Base-by-base conservation (phyloP, 805 yeast species). In the Saccharomyces paradoxus region DNA sequence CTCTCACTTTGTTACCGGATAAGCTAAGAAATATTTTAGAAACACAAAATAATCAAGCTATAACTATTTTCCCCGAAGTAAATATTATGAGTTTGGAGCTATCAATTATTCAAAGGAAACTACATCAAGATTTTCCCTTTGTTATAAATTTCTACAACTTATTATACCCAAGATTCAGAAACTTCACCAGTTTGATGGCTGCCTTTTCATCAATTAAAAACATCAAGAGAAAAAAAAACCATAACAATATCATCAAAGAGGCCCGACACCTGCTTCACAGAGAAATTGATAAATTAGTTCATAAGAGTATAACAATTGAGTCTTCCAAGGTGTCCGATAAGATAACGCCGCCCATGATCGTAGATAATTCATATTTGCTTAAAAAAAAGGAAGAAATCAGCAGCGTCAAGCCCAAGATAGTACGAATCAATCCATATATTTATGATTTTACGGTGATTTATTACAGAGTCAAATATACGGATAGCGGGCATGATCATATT, bases 31-130 rank as follows among this genome's bases (percentile, higher is more conserved):
- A 78, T 44, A 56, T 60, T 31, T 37, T 60, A 56, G 70, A 32
- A 67, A 65, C 52, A 67, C 74, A 46, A 65, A 71, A 63, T 32
- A 62, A 58, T 28, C 78, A 80, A 59, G 83, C 95, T 88, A 61
- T 89, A 0, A 82, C 84, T 0, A 58, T 87, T 8, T 90, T 90
- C 60, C 97, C 97, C 0, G 97, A 91, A 68, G 96, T 87, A 4
- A 87, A 86, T 62, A 80, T 86, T 7, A 79, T 81, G 67, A 79
- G 83, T 0, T 73, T 77, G 10, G 77, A 77, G 41, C 75, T 76
- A 48, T 66, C 60, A 46, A 73, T 49, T 58, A 67, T 62, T 51
- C 95, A 89, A 57, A 73, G 76, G 44, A 74, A 77, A 30, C 75
- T 82, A 56, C 76, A 84, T 49, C 78, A 77, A 46, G 76, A 77